phyloP scores from a whole-genome alignment of 805 yeast species.

The Nakazawaea anatomiae region DNA sequence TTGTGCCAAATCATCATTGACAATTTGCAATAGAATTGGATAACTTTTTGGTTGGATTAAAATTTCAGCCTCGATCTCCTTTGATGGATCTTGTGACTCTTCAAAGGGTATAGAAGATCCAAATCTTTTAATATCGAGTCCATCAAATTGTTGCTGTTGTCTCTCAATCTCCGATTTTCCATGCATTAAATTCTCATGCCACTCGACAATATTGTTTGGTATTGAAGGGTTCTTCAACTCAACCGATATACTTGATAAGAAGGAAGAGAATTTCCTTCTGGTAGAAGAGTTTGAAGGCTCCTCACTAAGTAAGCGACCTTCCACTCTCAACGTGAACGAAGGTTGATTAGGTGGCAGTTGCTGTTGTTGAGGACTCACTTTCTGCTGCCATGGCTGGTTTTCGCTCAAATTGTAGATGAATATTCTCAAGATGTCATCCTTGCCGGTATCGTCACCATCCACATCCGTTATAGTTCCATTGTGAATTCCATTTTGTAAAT shows the following conservation, averaged over 20 bases:
- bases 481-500: constrained; percentile 44
- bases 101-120: constrained; percentile 40
- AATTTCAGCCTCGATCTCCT: constrained; percentile 60
- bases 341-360: constrained; percentile 28
- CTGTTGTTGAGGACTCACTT: constrained; percentile 11
- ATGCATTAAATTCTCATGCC: constrained; percentile 66
- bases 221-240: constrained; percentile 39
- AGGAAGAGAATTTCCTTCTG: constrained; percentile 67
- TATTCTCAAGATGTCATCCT: constrained; percentile 64
- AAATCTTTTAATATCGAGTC: constrained; percentile 76
- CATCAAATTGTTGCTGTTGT: constrained; percentile 61
- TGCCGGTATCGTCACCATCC: constrained; percentile 31
- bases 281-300: constrained; percentile 38
- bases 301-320: constrained; percentile 70
- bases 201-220: constrained; percentile 59
- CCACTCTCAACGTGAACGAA: constrained; percentile 82
- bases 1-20: constrained; percentile 55
- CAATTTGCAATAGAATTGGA: constrained; percentile 60
- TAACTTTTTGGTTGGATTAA: constrained; percentile 77
- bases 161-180: constrained; percentile 23
- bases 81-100: constrained; percentile 23
- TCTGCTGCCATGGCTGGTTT: constrained; percentile 82
- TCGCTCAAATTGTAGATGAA: constrained; percentile 77
- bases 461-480: constrained; percentile 34
- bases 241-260: constrained; percentile 77